Evolutionary conservation across 176 grass and related monocot species (phyloP), one percentile per base, ranked within the genome.

Genomic region (Avena eriantha): DNA sequence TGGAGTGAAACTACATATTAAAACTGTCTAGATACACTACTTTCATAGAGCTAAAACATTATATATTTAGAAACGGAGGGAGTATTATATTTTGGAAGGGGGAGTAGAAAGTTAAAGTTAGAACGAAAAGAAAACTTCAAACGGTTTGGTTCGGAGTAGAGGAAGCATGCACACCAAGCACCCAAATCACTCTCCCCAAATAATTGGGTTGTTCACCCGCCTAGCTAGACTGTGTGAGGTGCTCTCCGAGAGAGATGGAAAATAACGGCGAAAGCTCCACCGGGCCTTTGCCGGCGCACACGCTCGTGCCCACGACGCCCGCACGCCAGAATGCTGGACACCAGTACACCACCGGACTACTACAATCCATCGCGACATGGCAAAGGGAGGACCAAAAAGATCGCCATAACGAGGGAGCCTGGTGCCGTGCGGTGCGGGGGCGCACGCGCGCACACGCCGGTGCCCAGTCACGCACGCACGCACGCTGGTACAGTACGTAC

Each of bases 381-480:
- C 68, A 73, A 46, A 41, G 41, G 31, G 51, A 57, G 33, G 18
- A 26, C 22, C 2, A 54, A 58, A 57, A n/a, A 14, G 17, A 45
- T 5, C 18, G 7, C 23, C 10, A 47, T 33, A 19, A 57, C 35
- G 14, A 45, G 81, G 50, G 47, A 16, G 48, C 35, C 10, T 21
- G 68, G 35, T 36, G 65, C 31, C 15, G 2, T 35, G 45, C 45
- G 17, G 64, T 35, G 29, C 64, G 45, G 45, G 50, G 64, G 64
- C 18, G 63, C 26, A 66, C 24, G 63, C 63, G 79, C 55, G 10
- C 43, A 57, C 81, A 73, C 81, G 50, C 15, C n/a, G 51, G 67
- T 19, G 68, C 22, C 68, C 35, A 74, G 68, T 60, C 51, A 58
- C 18, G 10, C 33, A 57, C 17, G 5, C 77, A 17, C n/a, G 46